phyloP scores from a whole-genome alignment of 495 filamentous ascomycete species.

The Penicillium chermesinum region DNA sequence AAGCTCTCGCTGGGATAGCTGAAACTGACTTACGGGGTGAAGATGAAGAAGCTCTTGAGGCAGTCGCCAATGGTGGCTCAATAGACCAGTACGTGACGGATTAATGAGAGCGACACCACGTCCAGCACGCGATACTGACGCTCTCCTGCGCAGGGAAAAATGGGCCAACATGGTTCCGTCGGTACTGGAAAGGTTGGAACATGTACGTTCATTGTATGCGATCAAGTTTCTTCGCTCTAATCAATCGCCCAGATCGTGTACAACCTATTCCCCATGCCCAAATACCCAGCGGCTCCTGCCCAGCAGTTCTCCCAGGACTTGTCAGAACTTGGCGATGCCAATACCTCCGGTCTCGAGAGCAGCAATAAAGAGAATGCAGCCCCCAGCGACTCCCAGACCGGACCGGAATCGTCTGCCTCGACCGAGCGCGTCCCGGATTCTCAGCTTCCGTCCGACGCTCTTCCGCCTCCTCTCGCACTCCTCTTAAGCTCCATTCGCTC shows the following conservation, averaged over 20 bases:
- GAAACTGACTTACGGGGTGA: slow-evolving; percentile 6
- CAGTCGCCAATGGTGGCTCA: slow-evolving; percentile 58
- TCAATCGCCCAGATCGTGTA: slow-evolving; percentile 41
- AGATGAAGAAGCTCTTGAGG: slow-evolving; percentile 60
- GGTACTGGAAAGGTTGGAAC: slow-evolving; percentile 48
- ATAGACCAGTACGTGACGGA: slow-evolving; percentile 60
- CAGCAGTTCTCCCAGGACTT: slow-evolving; percentile 25
- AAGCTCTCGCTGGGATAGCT: neutral
- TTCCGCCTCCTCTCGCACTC: slow-evolving; percentile 60
- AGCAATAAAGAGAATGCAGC: slow-evolving; percentile 53
- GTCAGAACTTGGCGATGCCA: slow-evolving; percentile 32
- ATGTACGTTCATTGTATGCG: slow-evolving; percentile 32
- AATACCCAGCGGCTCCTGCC: slow-evolving; percentile 27
- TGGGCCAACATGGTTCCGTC: slow-evolving; percentile 50
- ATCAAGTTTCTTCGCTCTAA: slow-evolving; percentile 4
- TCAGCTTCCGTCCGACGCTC: slow-evolving; percentile 40
- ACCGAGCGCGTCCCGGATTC: slow-evolving; percentile 44
- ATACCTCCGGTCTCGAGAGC: slow-evolving; percentile 27
- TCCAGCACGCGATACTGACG: slow-evolving; percentile 23
- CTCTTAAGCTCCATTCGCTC: slow-evolving; percentile 62
- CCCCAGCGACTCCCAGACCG: slow-evolving; percentile 29
- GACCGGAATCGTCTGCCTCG: slow-evolving; percentile 28
- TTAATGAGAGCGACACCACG: neutral
- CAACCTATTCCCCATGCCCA: slow-evolving; percentile 49
- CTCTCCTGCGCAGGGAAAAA: slow-evolving; percentile 42